These are phyloP conservation scores for Coemansia sp. DNA, from an alignment of 371 early-diverging fungal species.

Conservation along the genomic window DNA sequence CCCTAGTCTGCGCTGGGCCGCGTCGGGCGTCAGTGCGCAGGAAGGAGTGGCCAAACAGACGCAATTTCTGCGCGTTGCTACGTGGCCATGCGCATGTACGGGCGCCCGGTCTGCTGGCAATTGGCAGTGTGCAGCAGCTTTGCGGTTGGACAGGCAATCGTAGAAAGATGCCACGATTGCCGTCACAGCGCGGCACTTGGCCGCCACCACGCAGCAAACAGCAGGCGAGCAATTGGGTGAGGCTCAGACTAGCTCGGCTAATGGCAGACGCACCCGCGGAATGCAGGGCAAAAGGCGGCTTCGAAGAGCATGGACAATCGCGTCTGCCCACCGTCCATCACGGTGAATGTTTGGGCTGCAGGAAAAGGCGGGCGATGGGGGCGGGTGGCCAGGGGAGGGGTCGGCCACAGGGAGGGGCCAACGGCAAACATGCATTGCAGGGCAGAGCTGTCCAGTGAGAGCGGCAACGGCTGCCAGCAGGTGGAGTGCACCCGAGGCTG, in stretches of 20 bases:
- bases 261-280: slow-evolving; percentile 2
- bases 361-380: slow-evolving; percentile 4
- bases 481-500: slow-evolving; percentile 19
- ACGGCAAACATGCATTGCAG: slow-evolving; percentile 18
- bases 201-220: background rate
- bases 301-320: slow-evolving; percentile 4
- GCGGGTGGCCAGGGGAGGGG: slow-evolving; percentile 13
- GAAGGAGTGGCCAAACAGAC: no score
- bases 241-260: background rate
- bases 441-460: slow-evolving; percentile 12
- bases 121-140: background rate
- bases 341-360: slow-evolving; percentile 5
- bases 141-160: background rate
- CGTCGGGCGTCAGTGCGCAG: background rate
- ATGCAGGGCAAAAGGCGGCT: slow-evolving; percentile 6
- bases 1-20: background rate
- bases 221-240: background rate
- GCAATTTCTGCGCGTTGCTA: background rate
- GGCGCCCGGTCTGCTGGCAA: slow-evolving; percentile 8
- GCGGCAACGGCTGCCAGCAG: slow-evolving; percentile 8
- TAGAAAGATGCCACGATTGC: slow-evolving; percentile 4
- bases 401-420: slow-evolving; percentile 2
- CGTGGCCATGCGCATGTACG: background rate
- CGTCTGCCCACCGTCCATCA: slow-evolving; percentile 9
- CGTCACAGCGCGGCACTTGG: slow-evolving; percentile 3